These are phyloP conservation scores for Neltuma alba DNA, from an alignment of 306 rosid species.

Conservation along the genomic window DNA sequence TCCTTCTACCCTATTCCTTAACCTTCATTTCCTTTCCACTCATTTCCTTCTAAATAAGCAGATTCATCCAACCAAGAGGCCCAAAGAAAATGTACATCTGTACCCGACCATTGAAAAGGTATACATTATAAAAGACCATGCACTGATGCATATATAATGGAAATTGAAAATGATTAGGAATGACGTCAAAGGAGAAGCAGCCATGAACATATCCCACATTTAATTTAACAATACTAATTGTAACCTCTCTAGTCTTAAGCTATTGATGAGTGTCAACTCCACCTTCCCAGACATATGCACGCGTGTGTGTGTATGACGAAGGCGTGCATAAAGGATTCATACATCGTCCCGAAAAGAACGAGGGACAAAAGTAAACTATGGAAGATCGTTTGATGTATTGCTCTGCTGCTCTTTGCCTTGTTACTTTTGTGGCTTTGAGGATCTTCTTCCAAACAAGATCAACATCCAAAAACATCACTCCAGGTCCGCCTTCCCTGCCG, in stretches of 20 bases:
- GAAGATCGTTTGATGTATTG: neutral
- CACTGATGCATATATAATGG: neutral
- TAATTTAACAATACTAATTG: too few species aligned
- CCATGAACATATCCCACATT: too few species aligned
- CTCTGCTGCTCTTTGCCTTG: neutral
- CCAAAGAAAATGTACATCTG: neutral
- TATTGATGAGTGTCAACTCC: neutral
- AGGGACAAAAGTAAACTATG: neutral
- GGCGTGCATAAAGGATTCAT: neutral
- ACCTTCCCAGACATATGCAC: neutral
- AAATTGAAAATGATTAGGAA: neutral
- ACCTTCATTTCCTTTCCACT: neutral
- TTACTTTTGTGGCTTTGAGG: neutral
- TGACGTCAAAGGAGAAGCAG: too few species aligned
- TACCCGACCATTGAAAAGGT: neutral
- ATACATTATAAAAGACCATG: neutral
- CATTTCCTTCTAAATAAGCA: neutral
- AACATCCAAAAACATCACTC: neutral
- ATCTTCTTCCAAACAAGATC: neutral
- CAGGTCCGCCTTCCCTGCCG: neutral
- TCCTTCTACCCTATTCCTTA: neutral
- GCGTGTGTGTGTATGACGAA: neutral
- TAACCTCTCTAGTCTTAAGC: too few species aligned
- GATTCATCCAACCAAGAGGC: neutral
- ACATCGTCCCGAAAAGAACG: neutral